Base-by-base conservation (phyloP, 768 basidiomycete species). In the Boletus rubescentipes region DNA sequence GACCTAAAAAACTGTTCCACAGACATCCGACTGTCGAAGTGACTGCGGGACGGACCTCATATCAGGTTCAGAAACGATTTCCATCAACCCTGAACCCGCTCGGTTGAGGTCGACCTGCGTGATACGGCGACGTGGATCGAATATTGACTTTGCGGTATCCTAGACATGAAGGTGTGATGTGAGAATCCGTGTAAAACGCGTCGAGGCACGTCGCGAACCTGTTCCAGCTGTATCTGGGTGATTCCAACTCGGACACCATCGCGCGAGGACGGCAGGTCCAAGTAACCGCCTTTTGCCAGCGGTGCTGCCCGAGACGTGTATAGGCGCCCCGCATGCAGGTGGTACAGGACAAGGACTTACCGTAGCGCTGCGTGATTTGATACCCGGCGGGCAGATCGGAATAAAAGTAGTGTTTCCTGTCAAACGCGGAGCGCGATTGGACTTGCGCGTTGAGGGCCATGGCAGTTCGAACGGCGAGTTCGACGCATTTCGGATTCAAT, bases 341-440 rank as follows among this genome's bases (percentile, higher is more conserved):
- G 26, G 15, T 18, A 36, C 3, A 21, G 18, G n/a, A 15, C 11
- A 30, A 47, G n/a, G 38, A 65, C 62, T 59, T 55, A 92, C 92
- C 83, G 70, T 98, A 97, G 58, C 92, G 89, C 67, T 98, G 95
- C 0, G 95, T 99, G 57, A 99, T 96, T 72, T 99, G 97, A 71
- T 94, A 98, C 0, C 96, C 96, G 5, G 88, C 79, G 0, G 97
- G 94, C 34, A 97, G 79, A 70, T 98, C 97, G 5, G 91, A 81
- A 66, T 99, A 98, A 70, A 98, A 98, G 68, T 99, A 99, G 68
- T 98, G 97, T 67, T 99, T 99, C 60, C 97, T 78, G 71, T 98
- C 97, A 62, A 98, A 98, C 0, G 90, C 80, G 0, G 93, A 96
- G 18, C 79, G 77, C 0, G 60, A 59, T 58, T 90, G 90, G 46